Conservation (phyloP, 371 early-diverging fungal species). For the Blakeslea trispora region DNA sequence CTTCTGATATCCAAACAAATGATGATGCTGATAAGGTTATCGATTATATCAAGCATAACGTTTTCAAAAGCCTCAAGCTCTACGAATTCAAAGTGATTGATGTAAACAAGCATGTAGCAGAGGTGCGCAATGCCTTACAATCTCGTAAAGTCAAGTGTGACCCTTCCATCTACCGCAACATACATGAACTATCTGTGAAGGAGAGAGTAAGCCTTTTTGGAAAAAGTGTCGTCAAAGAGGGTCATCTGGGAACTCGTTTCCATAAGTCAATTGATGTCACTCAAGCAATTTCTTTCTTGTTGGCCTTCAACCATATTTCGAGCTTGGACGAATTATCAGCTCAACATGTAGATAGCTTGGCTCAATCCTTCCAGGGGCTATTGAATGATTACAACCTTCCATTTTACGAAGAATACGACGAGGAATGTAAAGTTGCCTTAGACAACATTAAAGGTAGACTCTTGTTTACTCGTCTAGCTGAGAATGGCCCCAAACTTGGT, state of each 20-base stretch:
- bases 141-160: constrained; percentile 16
- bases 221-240: constrained; percentile 35
- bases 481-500: constrained; percentile 63
- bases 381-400: constrained; percentile 85
- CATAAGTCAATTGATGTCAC: constrained; percentile 47
- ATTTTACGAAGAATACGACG: constrained; percentile 83
- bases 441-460: constrained; percentile 78
- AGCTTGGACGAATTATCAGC: constrained; percentile 19
- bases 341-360: constrained; percentile 30
- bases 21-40: constrained; percentile 70
- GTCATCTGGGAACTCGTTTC: constrained; percentile 52
- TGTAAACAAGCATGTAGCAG: constrained; percentile 44
- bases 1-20: constrained; percentile 57
- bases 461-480: constrained; percentile 84
- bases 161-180: constrained; percentile 29
- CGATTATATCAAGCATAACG: constrained; percentile 55
- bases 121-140: constrained; percentile 42
- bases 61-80: constrained; percentile 69
- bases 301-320: constrained; percentile 29
- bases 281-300: constrained; percentile 51
- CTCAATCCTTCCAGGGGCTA: constrained; percentile 44
- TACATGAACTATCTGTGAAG: constrained; percentile 38
- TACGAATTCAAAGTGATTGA: constrained; percentile 91
- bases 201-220: constrained; percentile 41
- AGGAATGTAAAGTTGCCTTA: constrained; percentile 70